Conservation (phyloP, 106 monocot species). For the Gastrodia elata region DNA sequence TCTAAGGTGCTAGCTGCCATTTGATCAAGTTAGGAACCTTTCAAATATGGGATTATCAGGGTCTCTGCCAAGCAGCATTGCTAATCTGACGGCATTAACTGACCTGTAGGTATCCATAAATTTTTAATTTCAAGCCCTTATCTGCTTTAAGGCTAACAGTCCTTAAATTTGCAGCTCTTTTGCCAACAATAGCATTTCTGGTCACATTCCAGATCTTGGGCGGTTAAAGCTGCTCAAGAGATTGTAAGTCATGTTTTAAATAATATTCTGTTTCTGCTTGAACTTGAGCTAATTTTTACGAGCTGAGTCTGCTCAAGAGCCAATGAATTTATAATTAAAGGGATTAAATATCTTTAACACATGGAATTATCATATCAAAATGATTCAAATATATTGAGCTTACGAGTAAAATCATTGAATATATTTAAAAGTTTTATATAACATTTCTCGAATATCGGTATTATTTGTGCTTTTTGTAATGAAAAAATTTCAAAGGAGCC, state of each 20-base stretch:
- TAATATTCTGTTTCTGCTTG: background rate
- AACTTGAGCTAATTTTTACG: too few relatives aligned
- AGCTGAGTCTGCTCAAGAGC: too few relatives aligned
- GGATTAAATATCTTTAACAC: too few relatives aligned
- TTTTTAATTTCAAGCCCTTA: background rate
- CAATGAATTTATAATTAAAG: too few relatives aligned
- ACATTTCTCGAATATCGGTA: too few relatives aligned
- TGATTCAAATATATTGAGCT: too few relatives aligned
- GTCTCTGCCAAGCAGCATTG: slow-evolving; percentile 44
- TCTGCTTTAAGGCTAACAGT: slow-evolving; percentile 3
- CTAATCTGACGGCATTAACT: slow-evolving; percentile 62
- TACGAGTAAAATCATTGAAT: too few relatives aligned
- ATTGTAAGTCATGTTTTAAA: slow-evolving; percentile 46
- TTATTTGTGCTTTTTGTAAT: too few relatives aligned
- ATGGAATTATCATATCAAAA: too few relatives aligned
- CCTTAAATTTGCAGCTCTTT: slow-evolving; percentile 27
- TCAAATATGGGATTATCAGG: slow-evolving; percentile 68
- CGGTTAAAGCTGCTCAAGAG: slow-evolving; percentile 29
- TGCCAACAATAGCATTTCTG: slow-evolving; percentile 55
- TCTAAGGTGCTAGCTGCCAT: background rate
- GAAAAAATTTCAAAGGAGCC: too few relatives aligned
- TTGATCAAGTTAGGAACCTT: slow-evolving; percentile 45
- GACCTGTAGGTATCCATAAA: slow-evolving; percentile 41
- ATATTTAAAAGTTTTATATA: too few relatives aligned
- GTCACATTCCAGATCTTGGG: slow-evolving; percentile 62